phyloP scores from a whole-genome alignment of 2,329 filamentous ascomycete genomes.

The Neofusicoccum sp. region DNA sequence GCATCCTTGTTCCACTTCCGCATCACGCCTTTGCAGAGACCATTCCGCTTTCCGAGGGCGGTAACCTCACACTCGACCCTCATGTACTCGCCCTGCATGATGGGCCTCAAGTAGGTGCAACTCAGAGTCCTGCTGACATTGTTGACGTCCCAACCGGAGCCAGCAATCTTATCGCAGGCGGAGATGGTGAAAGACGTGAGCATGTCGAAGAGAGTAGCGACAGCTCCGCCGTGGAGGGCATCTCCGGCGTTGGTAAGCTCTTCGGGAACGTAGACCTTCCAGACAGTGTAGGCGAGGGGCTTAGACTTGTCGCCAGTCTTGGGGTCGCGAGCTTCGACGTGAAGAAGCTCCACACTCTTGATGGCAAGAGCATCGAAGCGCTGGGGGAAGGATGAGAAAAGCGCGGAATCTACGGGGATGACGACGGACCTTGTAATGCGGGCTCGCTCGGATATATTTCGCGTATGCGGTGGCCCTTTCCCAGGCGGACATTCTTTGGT shows the following conservation, averaged over 20 bases:
- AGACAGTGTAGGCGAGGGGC: conserved; percentile 42
- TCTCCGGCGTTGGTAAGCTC: conserved; percentile 51
- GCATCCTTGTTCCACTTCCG: conserved; percentile 32
- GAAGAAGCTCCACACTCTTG: conserved; percentile 38
- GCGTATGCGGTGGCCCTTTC: conserved; percentile 28
- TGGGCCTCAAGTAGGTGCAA: conserved; percentile 50
- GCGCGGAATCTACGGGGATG: neutral
- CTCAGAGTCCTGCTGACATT: conserved; percentile 48
- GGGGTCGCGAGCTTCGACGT: conserved; percentile 32
- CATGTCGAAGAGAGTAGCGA: conserved; percentile 59
- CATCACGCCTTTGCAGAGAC: conserved; percentile 44
- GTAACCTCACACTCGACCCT: conserved; percentile 49
- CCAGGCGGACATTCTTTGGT: neutral
- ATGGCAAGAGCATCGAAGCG: conserved; percentile 36
- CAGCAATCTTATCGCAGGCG: conserved; percentile 28
- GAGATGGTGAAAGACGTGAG: conserved; percentile 47
- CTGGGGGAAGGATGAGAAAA: conserved; percentile 23
- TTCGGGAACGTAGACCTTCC: conserved; percentile 47
- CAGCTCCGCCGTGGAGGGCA: conserved; percentile 58
- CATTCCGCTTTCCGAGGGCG: conserved; percentile 46
- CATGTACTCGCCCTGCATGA: conserved; percentile 43
- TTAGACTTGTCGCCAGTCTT: conserved; percentile 29
- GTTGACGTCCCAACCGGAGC: conserved; percentile 47
- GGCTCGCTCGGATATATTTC: conserved; percentile 23
- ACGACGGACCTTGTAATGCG: conserved; percentile 8